phyloP scores from a whole-genome alignment of 768 basidiomycete species.

The Heimioporus sp. region DNA sequence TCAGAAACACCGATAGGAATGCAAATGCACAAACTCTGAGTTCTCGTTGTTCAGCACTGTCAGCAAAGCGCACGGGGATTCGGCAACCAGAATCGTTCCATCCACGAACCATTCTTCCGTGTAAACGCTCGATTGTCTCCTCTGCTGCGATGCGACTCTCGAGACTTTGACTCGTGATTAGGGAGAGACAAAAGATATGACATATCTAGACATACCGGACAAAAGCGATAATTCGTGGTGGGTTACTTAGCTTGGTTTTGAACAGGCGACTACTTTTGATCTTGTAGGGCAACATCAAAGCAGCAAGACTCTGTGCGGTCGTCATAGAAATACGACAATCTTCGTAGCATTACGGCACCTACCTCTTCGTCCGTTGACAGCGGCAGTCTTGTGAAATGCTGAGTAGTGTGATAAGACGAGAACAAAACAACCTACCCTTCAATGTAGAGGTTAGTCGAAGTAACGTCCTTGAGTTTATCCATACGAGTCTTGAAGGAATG shows the following conservation, averaged over 20 bases:
- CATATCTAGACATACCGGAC: slow-evolving; percentile 52
- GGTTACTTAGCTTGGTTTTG: slow-evolving; percentile 72
- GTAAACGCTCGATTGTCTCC: slow-evolving; percentile 73
- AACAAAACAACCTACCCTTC: slow-evolving; percentile 50
- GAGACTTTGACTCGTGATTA: slow-evolving; percentile 41
- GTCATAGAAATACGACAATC: not conserved
- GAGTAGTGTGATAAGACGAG: not conserved
- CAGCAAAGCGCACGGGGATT: slow-evolving; percentile 79
- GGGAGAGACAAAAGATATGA: not conserved
- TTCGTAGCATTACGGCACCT: not conserved
- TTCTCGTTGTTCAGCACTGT: slow-evolving; percentile 75
- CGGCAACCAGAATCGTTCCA: slow-evolving; percentile 75
- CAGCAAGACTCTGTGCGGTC: slow-evolving; percentile 50
- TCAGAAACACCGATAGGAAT: not conserved
- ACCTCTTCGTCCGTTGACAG: slow-evolving; percentile 68
- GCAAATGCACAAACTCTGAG: slow-evolving; percentile 51
- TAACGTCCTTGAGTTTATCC: slow-evolving; percentile 65
- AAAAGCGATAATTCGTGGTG: slow-evolving; percentile 79
- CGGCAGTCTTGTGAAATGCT: slow-evolving; percentile 47
- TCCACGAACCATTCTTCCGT: slow-evolving; percentile 78
- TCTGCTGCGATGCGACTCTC: slow-evolving; percentile 72
- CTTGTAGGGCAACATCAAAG: slow-evolving; percentile 64
- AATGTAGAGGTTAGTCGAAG: slow-evolving; percentile 78
- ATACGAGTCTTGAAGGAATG: slow-evolving; percentile 73
- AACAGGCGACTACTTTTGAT: slow-evolving; percentile 80